These are phyloP conservation scores for Taxawa tesnikishii DNA, from an alignment of 2,329 filamentous ascomycete genomes.

Conservation along the genomic window DNA sequence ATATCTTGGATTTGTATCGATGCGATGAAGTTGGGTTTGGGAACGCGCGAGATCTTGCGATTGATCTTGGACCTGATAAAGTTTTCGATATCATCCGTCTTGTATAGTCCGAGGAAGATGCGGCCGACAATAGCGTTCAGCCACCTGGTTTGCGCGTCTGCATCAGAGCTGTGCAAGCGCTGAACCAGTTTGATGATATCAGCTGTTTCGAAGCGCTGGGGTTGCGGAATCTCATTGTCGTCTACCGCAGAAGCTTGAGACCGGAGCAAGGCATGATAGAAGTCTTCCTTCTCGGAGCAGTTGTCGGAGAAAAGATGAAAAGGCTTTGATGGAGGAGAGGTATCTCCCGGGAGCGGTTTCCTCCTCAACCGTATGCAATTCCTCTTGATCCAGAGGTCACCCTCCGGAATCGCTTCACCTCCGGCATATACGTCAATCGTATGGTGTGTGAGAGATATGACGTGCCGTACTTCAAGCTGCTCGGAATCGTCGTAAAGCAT, in stretches of 20 bases:
- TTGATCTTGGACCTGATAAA: conserved; percentile 76
- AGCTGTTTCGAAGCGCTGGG: conserved; percentile 67
- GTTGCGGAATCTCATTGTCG: conserved; percentile 49
- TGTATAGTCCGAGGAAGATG: conserved; percentile 78
- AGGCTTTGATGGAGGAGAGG: conserved; percentile 55
- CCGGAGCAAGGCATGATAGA: conserved; percentile 83
- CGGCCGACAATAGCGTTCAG: conserved; percentile 84
- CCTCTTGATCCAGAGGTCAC: conserved; percentile 89
- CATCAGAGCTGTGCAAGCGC: conserved; percentile 79
- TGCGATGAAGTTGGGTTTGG: conserved; percentile 81
- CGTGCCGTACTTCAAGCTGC: conserved; percentile 89
- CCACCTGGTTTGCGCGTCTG: conserved; percentile 83
- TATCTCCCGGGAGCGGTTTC: conserved; percentile 42
- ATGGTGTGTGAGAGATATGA: conserved; percentile 85
- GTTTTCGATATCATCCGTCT: conserved; percentile 67
- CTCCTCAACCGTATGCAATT: conserved; percentile 77
- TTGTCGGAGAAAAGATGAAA: conserved; percentile 95
- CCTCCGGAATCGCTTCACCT: conserved; percentile 57
- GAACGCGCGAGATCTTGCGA: conserved; percentile 91
- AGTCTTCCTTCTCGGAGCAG: conserved; percentile 93
- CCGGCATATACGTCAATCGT: conserved; percentile 76
- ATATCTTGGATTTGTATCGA: conserved; percentile 73
- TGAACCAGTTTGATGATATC: conserved; percentile 86
- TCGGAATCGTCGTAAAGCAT: conserved; percentile 97
- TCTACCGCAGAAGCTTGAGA: conserved; percentile 63